Base-by-base conservation (phyloP, 2,329 filamentous ascomycete species). In the Paraphaeosphaeria minitans region DNA sequence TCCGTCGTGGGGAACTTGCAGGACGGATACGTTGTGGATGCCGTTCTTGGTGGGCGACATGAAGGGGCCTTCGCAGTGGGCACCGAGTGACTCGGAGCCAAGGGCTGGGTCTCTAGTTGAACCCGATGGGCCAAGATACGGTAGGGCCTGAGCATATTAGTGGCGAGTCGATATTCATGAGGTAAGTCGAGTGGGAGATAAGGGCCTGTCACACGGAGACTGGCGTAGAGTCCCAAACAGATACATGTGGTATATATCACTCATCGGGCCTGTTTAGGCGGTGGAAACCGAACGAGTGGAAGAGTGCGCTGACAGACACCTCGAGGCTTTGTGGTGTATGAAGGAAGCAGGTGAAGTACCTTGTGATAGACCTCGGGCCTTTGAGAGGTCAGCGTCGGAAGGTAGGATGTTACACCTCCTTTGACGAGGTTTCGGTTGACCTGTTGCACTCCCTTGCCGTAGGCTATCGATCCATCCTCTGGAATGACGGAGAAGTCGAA, bases 41-140 rank as follows among this genome's bases (percentile, higher is more conserved):
- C 93, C 93, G 71, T 96, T 96, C 74, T 94, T 94, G 48, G 86
- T 86, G 0, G 90, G 88, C 68, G 82, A 91, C 56, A 97, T 83
- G 78, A 97, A 97, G 0, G 93, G 93, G 0, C 93, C 93, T 81
- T 97, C 93, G 73, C 91, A 90, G 72, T 97, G 93, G 3, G 93
- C 93, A 31, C 93, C 93, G 14, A 97, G 85, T 0, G 91, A 95
- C 78, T 97, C 93, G 49, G 92, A 88, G 47, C 93, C 93, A 62
- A 91, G 85, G 42, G 81, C 76, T 35, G 91, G 80, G 53, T 83
- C 75, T 62, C 90, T 85, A 14, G 75, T 69, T 58, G 76, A 73
- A 16, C 88, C 89, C 0, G 89, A 91, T 0, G 92, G 91, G 0
- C 87, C 91, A 12, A 97, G 85, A 68, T 88, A 89, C 16, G 91